These are phyloP conservation scores for Canariomyces notabilis DNA, from an alignment of 2,329 filamentous ascomycete species.

Conservation along the genomic window DNA sequence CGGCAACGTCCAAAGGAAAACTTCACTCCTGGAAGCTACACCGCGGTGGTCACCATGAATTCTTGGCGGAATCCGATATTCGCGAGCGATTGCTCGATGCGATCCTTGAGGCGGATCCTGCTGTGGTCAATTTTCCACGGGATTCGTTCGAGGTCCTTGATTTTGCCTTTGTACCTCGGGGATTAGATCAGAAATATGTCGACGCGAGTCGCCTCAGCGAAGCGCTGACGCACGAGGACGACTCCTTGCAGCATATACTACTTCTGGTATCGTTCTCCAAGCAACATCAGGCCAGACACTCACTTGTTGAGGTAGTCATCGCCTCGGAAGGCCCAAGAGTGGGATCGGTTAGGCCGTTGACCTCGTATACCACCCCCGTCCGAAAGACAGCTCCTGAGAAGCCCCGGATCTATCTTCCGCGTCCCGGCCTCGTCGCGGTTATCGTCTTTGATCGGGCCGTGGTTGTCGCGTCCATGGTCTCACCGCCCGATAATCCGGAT, in stretches of 20 bases:
- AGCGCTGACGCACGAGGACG: slow-evolving; percentile 45
- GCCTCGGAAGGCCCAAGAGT: slow-evolving; percentile 50
- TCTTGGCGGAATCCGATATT: slow-evolving; percentile 66
- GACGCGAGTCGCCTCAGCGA: slow-evolving; percentile 48
- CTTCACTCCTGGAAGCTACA: slow-evolving; percentile 86
- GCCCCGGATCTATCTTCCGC: slow-evolving; percentile 71
- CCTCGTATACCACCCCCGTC: slow-evolving; percentile 55
- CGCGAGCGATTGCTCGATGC: slow-evolving; percentile 59
- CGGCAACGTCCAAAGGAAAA: slow-evolving; percentile 70
- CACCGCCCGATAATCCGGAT: slow-evolving; percentile 65
- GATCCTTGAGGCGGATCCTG: slow-evolving; percentile 51
- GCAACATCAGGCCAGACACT: slow-evolving; percentile 57
- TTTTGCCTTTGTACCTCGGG: slow-evolving; percentile 63
- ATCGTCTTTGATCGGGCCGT: slow-evolving; percentile 74
- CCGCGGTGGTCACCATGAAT: slow-evolving; percentile 75
- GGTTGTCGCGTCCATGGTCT: slow-evolving; percentile 68
- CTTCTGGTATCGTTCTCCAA: slow-evolving; percentile 54
- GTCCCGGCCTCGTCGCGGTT: slow-evolving; percentile 74
- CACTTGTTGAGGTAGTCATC: slow-evolving; percentile 67
- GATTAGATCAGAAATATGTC: slow-evolving; percentile 45
- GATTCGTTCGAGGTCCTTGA: slow-evolving; percentile 71
- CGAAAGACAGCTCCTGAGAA: slow-evolving; percentile 38
- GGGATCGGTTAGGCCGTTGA: slow-evolving; percentile 63
- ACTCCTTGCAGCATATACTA: slow-evolving; percentile 53
- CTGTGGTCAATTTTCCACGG: slow-evolving; percentile 43